These are phyloP conservation scores for Aspergillus amoenus DNA, from an alignment of 2,329 filamentous ascomycete species.

Conservation along the genomic window DNA sequence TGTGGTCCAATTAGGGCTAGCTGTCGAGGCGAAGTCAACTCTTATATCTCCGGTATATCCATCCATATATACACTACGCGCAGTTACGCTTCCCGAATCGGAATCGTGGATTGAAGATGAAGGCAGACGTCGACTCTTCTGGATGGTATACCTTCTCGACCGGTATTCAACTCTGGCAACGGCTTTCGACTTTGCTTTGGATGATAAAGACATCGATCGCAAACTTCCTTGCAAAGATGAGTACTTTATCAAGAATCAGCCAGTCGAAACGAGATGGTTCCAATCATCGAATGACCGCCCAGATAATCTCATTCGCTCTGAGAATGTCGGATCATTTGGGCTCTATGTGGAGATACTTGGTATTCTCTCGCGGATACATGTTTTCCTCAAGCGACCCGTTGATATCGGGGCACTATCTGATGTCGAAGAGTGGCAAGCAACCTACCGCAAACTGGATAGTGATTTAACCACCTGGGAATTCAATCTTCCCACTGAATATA, in stretches of 20 bases:
- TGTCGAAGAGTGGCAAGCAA: slow-evolving; percentile 85
- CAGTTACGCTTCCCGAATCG: slow-evolving; percentile 79
- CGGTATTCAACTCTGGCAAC: slow-evolving; percentile 88
- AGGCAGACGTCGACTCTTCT: slow-evolving; percentile 78
- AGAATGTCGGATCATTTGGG: slow-evolving; percentile 83
- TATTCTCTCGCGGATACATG: slow-evolving; percentile 82
- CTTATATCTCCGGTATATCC: slow-evolving; percentile 75
- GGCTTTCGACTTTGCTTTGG: slow-evolving; percentile 85
- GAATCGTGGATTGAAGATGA: slow-evolving; percentile 89
- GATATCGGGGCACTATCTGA: slow-evolving; percentile 82
- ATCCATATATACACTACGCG: slow-evolving; percentile 85
- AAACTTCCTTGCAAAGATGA: slow-evolving; percentile 85
- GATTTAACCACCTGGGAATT: slow-evolving; percentile 81
- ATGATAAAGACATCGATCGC: slow-evolving; percentile 86
- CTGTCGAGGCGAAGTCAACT: slow-evolving; percentile 77
- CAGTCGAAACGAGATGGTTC: slow-evolving; percentile 84
- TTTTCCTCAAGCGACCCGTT: slow-evolving; percentile 83
- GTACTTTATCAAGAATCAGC: slow-evolving; percentile 77
- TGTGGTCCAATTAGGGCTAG: slow-evolving; percentile 81
- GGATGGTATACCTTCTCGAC: slow-evolving; percentile 91
- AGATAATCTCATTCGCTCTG: slow-evolving; percentile 68
- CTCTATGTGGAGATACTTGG: slow-evolving; percentile 89
- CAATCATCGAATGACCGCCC: slow-evolving; percentile 51
- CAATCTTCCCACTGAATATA: slow-evolving; percentile 76
- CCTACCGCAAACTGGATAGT: slow-evolving; percentile 81